Percentiles rank a stretch among this genome's conserved stretches.
These are phyloP conservation scores for Hyaloscypha variabilis DNA, from an alignment of 495 filamentous ascomycete genomes.

Conservation along the genomic window DNA sequence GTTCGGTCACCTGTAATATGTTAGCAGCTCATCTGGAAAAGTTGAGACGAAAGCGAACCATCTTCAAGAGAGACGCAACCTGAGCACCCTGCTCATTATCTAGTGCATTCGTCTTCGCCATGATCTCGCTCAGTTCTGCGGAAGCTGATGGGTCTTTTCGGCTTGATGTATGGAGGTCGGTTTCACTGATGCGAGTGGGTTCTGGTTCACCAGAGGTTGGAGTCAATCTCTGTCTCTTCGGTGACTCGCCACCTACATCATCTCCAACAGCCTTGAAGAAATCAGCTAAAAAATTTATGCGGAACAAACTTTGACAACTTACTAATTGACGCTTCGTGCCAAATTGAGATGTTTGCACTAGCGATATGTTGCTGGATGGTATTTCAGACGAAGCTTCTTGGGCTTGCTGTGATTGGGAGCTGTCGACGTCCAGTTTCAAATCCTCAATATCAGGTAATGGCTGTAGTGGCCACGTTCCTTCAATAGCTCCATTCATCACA, in stretches of 20 bases:
- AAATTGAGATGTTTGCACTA: not conserved
- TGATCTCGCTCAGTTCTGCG: not conserved
- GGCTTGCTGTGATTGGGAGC: constrained; percentile 3
- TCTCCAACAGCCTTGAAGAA: constrained; percentile 11
- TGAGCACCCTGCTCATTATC: not conserved
- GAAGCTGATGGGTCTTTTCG: not conserved
- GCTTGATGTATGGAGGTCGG: not conserved
- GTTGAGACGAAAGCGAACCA: not conserved
- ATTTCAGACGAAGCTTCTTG: constrained; percentile 5
- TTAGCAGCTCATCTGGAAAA: not conserved
- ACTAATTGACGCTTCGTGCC: constrained; percentile 23
- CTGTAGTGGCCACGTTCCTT: constrained; percentile 23
- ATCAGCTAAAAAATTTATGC: too few relatives aligned
- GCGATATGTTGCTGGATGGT: not conserved
- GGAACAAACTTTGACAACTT: constrained; percentile 4
- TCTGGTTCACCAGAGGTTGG: constrained; percentile 14
- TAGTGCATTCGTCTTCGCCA: not conserved
- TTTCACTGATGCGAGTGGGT: constrained; percentile 10
- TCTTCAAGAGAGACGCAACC: constrained; percentile 7
- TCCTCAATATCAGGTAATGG: constrained; percentile 23
- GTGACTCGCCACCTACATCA: constrained; percentile 11
- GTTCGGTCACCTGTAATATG: constrained; percentile 12
- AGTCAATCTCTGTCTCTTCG: constrained; percentile 28
- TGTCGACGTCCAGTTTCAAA: constrained; percentile 10
- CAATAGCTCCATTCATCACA: constrained; percentile 12